Conservation (phyloP, 2,329 filamentous ascomycete species). For the Macrophomina tecta region DNA sequence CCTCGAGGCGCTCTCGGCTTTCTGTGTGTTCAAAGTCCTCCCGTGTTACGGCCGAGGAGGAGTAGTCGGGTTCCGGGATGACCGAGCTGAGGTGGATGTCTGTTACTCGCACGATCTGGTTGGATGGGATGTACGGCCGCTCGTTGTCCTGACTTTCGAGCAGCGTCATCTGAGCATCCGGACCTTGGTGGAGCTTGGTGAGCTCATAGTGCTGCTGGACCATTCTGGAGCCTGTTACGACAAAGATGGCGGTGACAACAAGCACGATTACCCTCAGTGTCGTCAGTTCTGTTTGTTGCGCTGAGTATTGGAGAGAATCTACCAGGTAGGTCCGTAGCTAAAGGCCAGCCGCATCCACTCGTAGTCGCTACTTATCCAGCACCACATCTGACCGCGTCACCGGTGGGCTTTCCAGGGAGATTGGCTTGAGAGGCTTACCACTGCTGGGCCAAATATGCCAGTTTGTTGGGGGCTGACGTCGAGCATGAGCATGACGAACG, state of each 20-base stretch:
- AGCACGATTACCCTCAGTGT: background rate
- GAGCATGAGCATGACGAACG: conserved; percentile 71
- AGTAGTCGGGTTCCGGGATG: background rate
- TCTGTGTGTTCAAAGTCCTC: no score
- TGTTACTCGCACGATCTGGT: conserved; percentile 59
- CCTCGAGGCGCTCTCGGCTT: background rate
- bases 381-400: conserved; percentile 67
- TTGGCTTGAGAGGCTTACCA: conserved; percentile 46
- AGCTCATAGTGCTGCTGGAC: background rate
- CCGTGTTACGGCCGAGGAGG: background rate
- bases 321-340: conserved; percentile 78
- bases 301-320: conserved; percentile 5
- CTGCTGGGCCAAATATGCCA: conserved; percentile 75
- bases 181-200: background rate
- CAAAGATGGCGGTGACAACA: background rate
- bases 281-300: background rate
- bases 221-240: background rate
- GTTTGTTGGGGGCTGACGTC: conserved; percentile 53
- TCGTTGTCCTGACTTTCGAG: conserved; percentile 52
- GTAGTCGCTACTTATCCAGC: conserved; percentile 73
- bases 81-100: conserved; percentile 64
- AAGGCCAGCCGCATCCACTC: conserved; percentile 74
- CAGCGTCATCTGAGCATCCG: background rate
- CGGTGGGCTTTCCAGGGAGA: background rate
- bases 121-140: conserved; percentile 42